Percentiles rank a stretch among this genome's conserved stretches.
These are phyloP conservation scores for Cerrena zonata DNA, from an alignment of 1,284 basidiomycete species.

Conservation along the genomic window DNA sequence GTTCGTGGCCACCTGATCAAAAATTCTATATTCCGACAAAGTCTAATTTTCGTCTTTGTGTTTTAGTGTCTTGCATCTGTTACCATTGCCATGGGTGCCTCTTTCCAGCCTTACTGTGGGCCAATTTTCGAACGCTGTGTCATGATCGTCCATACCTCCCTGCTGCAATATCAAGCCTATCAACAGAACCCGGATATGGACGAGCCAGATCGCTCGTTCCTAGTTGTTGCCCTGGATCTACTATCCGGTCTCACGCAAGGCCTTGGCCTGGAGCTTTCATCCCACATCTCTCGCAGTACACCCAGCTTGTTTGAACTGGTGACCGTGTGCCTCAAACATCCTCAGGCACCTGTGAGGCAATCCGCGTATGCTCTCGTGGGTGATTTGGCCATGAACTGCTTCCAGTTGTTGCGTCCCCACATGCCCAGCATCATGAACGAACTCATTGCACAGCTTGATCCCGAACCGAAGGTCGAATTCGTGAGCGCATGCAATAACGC, in stretches of 20 bases:
- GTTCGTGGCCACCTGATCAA: constrained; percentile 36
- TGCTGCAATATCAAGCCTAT: constrained; percentile 77
- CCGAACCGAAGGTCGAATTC: constrained; percentile 85
- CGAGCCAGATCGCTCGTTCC: constrained; percentile 91
- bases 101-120: constrained; percentile 84
- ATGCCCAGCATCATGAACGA: constrained; percentile 87
- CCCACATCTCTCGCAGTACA: constrained; percentile 60
- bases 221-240: constrained; percentile 94
- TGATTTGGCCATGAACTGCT: constrained; percentile 95
- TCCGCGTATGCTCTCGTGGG: constrained; percentile 96
- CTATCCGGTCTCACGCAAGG: constrained; percentile 95
- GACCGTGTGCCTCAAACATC: constrained; percentile 85
- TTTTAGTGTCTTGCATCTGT: constrained; percentile 93
- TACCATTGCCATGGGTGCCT: constrained; percentile 90
- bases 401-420: constrained; percentile 76
- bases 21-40: background rate
- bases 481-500: constrained; percentile 98
- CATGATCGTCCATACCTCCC: constrained; percentile 76
- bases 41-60: background rate
- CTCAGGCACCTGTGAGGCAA: constrained; percentile 91
- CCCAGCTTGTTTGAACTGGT: constrained; percentile 78
- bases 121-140: constrained; percentile 93
- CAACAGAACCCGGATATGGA: constrained; percentile 84
- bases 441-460: constrained; percentile 84
- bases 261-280: constrained; percentile 72